Conservation (phyloP, 2,329 filamentous ascomycete species). For the Pezicula rhizophila region DNA sequence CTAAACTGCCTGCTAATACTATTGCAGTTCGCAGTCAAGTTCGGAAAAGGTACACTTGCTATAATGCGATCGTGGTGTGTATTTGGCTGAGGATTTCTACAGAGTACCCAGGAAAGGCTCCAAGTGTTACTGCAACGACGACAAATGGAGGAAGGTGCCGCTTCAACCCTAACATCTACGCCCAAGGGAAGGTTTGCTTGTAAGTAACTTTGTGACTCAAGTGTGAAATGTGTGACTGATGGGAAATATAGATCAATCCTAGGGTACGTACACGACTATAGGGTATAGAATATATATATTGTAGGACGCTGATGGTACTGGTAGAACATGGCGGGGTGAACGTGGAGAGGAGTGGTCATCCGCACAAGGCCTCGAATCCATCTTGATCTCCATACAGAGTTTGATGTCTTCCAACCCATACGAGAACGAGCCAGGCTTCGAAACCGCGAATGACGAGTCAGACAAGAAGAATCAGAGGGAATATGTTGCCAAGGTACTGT, state of each 20-base stretch:
- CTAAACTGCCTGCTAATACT: conserved; percentile 22
- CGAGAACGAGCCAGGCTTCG: conserved; percentile 92
- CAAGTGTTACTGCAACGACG: conserved; percentile 61
- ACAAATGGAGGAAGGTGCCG: conserved; percentile 84
- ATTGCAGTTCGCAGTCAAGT: conserved; percentile 66
- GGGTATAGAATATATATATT: background rate
- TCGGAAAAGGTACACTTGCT: conserved; percentile 59
- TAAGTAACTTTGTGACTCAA: conserved; percentile 39
- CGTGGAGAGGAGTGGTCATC: conserved; percentile 93
- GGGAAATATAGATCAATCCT: conserved; percentile 66
- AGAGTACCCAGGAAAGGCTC: conserved; percentile 77
- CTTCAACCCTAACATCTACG: conserved; percentile 97
- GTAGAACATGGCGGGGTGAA: conserved; percentile 90
- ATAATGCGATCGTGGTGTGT: background rate
- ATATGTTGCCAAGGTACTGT: conserved; percentile 69
- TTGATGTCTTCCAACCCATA: conserved; percentile 92
- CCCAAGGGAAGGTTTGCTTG: conserved; percentile 86
- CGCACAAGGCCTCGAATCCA: conserved; percentile 89
- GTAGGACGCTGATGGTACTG: conserved; percentile 5
- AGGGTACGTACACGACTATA: conserved; percentile 48
- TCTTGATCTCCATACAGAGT: conserved; percentile 92
- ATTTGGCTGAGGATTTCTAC: conserved; percentile 2
- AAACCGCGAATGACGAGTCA: conserved; percentile 59
- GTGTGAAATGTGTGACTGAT: conserved; percentile 13
- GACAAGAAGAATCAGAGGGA: conserved; percentile 70